Conservation (phyloP, 805 yeast genomes). For the Saccharomyces mikatae region DNA sequence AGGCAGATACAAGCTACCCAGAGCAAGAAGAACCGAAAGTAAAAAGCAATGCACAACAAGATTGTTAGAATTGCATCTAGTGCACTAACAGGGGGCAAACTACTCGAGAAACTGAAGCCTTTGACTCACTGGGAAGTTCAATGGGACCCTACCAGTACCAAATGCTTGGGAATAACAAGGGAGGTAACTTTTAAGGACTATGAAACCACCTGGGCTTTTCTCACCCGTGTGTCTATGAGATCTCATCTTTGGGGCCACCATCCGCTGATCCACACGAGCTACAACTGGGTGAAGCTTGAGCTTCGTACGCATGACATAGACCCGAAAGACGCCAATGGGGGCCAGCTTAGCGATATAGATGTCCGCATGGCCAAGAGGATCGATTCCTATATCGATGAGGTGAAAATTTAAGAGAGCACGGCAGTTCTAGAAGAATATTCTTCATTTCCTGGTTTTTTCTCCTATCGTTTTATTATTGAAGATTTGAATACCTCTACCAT, state of each 20-base stretch:
- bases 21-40: neutral
- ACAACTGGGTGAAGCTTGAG: conserved; percentile 46
- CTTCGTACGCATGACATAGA: conserved; percentile 60
- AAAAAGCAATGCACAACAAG: conserved; percentile 32
- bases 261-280: conserved; percentile 58
- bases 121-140: conserved; percentile 23
- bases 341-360: conserved; percentile 44
- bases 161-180: conserved; percentile 22
- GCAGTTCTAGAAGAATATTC: neutral
- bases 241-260: conserved; percentile 60
- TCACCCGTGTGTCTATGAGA: conserved; percentile 48
- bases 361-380: conserved; percentile 46
- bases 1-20: neutral
- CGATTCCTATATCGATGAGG: conserved; percentile 29
- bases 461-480: neutral
- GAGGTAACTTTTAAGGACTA: conserved; percentile 40
- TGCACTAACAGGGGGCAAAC: conserved; percentile 19
- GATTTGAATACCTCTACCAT: neutral
- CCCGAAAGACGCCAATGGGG: conserved; percentile 51
- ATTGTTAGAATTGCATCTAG: conserved; percentile 27
- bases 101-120: conserved; percentile 14
- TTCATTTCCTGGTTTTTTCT: neutral
- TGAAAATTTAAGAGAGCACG: neutral
- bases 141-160: neutral
- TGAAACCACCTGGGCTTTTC: conserved; percentile 59